Conservation (phyloP, 2,329 filamentous ascomycete species). For the Hymenoscyphus fructigenus region DNA sequence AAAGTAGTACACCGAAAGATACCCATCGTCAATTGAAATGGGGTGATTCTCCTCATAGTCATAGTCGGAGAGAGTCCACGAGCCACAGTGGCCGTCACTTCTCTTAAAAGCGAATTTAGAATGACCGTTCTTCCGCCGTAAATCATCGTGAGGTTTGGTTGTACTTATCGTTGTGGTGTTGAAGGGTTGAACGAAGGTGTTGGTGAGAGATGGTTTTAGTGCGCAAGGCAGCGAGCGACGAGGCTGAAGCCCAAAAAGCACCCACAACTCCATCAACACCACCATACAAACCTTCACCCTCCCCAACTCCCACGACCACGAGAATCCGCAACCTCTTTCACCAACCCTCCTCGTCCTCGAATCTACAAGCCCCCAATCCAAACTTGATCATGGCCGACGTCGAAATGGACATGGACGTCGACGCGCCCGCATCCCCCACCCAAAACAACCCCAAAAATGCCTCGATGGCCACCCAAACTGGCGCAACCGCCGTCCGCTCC, state of each 20-base stretch:
- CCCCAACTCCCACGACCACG: neutral
- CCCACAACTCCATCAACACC: neutral
- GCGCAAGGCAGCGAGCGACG: neutral
- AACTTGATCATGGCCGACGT: constrained; percentile 42
- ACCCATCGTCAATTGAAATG: too few species aligned
- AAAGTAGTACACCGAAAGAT: too few species aligned
- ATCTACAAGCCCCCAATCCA: neutral
- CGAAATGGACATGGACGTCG: constrained; percentile 44
- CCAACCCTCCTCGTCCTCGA: neutral
- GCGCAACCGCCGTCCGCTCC: constrained; percentile 78
- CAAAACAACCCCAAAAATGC: constrained; percentile 57
- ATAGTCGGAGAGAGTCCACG: too few species aligned
- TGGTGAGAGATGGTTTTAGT: neutral
- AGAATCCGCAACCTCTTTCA: neutral
- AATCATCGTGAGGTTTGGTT: too few species aligned
- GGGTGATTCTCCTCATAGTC: too few species aligned
- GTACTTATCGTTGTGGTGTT: too few species aligned
- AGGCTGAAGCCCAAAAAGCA: neutral
- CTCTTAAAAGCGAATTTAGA: too few species aligned
- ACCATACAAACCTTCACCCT: too few species aligned
- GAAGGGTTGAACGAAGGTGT: neutral
- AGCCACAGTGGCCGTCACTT: too few species aligned
- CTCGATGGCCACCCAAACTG: constrained; percentile 70
- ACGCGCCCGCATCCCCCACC: constrained; percentile 38
- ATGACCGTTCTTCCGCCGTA: too few species aligned